Conservation (phyloP, 768 basidiomycete genomes). For the Paxillus ammoniavirescens region DNA sequence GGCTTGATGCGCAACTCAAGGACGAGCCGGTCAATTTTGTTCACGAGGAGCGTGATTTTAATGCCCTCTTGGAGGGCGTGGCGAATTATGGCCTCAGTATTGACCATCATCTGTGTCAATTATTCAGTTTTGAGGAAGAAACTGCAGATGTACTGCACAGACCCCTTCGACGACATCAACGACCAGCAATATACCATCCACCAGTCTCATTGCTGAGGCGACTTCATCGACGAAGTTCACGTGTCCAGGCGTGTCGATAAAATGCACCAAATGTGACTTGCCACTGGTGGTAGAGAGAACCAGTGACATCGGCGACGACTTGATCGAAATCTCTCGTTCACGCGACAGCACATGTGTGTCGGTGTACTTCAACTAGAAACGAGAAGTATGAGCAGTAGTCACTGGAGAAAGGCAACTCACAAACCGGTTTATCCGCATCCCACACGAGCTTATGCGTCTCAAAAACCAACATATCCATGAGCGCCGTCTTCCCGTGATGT, state of each 20-base stretch:
- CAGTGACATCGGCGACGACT: constrained; percentile 96
- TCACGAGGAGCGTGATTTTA: constrained; percentile 90
- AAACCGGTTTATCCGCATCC: constrained; percentile 87
- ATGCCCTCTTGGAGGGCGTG: constrained; percentile 88
- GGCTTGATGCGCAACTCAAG: constrained; percentile 96
- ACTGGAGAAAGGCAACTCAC: constrained; percentile 27
- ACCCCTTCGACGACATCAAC: constrained; percentile 99
- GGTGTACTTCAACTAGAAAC: constrained; percentile 75
- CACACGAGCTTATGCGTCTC: constrained; percentile 95
- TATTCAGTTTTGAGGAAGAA: constrained; percentile 10
- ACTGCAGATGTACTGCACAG: constrained; percentile 28
- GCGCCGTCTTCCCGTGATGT: constrained; percentile 96
- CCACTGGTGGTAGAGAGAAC: constrained; percentile 80
- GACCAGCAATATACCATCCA: constrained; percentile 89
- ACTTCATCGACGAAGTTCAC: constrained; percentile 99
- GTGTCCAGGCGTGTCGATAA: constrained; percentile 97
- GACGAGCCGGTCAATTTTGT: constrained; percentile 97
- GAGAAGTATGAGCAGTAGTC: constrained; percentile 21
- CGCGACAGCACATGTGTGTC: constrained; percentile 92
- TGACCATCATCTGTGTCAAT: constrained; percentile 76
- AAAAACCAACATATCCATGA: constrained; percentile 96
- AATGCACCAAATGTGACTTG: constrained; percentile 90
- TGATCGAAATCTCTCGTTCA: constrained; percentile 89
- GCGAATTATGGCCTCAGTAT: constrained; percentile 83
- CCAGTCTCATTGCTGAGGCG: constrained; percentile 80